A percentile compares a stretch with the other conserved stretches of the same genome.
phyloP scores from a whole-genome alignment of 2,329 filamentous ascomycete species.

The Talaromyces verruculosus region DNA sequence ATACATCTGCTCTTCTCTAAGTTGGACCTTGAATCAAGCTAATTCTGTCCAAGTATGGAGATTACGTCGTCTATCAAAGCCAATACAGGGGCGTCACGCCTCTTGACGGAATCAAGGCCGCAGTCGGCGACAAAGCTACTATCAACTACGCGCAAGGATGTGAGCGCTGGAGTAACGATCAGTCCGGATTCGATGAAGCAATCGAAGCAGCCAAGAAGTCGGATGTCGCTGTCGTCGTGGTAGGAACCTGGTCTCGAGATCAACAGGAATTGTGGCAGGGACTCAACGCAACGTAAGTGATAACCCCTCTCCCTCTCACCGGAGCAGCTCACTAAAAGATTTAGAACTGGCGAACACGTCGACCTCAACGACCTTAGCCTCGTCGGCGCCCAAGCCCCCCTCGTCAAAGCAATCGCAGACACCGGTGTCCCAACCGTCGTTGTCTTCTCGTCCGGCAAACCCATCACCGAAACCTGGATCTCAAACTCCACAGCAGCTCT shows the following conservation, averaged over 20 bases:
- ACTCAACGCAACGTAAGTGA: constrained; percentile 62
- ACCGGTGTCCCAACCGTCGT: constrained; percentile 68
- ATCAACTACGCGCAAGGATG: constrained; percentile 69
- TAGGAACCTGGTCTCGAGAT: constrained; percentile 74
- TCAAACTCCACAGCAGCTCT: constrained; percentile 63
- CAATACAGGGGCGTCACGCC: constrained; percentile 67
- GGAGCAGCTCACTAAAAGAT: no score
- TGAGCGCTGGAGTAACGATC: constrained; percentile 69
- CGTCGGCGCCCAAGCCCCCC: constrained; percentile 67
- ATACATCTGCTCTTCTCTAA: constrained; percentile 27
- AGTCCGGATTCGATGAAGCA: constrained; percentile 67
- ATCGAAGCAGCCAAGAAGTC: constrained; percentile 64
- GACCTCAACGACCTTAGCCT: constrained; percentile 64
- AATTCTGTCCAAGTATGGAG: constrained; percentile 57
- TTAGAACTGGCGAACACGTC: constrained; percentile 67
- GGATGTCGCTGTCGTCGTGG: constrained; percentile 70
- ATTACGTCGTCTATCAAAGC: constrained; percentile 68
- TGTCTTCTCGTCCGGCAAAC: constrained; percentile 69
- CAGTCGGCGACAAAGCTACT: constrained; percentile 55
- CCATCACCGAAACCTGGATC: constrained; percentile 72
- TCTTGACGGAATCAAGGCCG: constrained; percentile 65
- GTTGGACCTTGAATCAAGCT: constrained; percentile 21
- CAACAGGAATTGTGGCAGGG: constrained; percentile 69
- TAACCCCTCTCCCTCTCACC: background rate
- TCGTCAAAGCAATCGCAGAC: constrained; percentile 66